Base-by-base conservation (phyloP, 495 filamentous ascomycete species). In the Tuber calosporum region DNA sequence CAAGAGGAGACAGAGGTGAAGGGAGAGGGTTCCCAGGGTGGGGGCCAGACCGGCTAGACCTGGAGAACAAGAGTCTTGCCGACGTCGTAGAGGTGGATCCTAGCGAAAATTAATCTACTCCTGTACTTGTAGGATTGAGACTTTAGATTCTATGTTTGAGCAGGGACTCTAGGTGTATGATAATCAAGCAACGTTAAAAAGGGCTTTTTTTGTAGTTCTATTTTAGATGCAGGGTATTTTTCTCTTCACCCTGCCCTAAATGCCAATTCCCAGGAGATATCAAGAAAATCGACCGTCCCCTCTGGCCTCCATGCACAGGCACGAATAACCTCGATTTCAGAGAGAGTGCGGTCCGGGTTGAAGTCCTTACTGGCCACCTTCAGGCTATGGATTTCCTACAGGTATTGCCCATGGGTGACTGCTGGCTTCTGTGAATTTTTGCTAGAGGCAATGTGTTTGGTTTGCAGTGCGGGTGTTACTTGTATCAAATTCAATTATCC, bases 1-100 rank as follows among this genome's bases (percentile, higher is more conserved):
- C 66, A 70, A 66, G 36, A 74, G 66, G 36, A 68, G 45, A 20
- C 39, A 37, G 20, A 75, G 53, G 30, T 26, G 69, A 4, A 71
- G 72, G 36, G 73, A 72, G 45, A 42, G 66, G 58, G 13, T 19
- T 26, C 30, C 26, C 15, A 34, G 26, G 26, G 66, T 34, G 39
- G 71, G 20, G 13, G 36, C 30, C 26, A 38, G 40, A 34, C 39
- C 53, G 41, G 39, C 40, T 30, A 43, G 42, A 67, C 30, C 37
- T 67, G 30, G 76, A 73, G 72, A 68, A 69, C 11, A 70, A 69
- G 58, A 75, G 37, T 15, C 69, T 75, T 71, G 76, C 53, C 19
- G 77, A 71, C 40, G 69, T 72, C 19, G 71, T 72, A 37, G 74
- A 69, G 71, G 39, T 40, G 30, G 40, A 53, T 17, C 53, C 53